A percentile compares a stretch with the other conserved stretches of the same genome.
Conservation (phyloP, 1,284 basidiomycete genomes). For the Vanrija humicola region DNA sequence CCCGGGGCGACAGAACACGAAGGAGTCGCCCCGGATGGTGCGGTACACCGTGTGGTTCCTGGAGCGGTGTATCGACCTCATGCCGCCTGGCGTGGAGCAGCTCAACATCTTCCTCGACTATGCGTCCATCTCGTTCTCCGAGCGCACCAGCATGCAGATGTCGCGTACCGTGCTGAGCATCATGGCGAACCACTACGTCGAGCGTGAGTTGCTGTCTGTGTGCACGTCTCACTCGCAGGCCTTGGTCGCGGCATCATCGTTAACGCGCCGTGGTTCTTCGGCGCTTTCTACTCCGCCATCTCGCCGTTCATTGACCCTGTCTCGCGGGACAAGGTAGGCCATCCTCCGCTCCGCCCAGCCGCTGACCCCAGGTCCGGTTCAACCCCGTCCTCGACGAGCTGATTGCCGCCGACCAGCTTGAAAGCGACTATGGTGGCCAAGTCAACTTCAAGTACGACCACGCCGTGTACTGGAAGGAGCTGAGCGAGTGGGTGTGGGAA, state of each 20-base stretch:
- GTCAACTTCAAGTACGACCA: constrained; percentile 73
- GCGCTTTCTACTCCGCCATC: constrained; percentile 82
- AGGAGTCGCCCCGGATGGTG: constrained; percentile 67
- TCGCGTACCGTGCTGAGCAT: constrained; percentile 75
- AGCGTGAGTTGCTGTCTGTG: constrained; percentile 52
- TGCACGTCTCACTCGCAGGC: too few species aligned
- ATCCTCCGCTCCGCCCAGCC: not conserved
- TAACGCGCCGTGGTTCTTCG: constrained; percentile 73
- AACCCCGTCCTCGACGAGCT: constrained; percentile 74
- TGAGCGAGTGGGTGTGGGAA: constrained; percentile 52
- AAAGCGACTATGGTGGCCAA: constrained; percentile 73
- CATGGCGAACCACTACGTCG: constrained; percentile 86
- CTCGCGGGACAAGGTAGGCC: constrained; percentile 73
- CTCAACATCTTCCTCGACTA: constrained; percentile 77
- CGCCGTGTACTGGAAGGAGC: constrained; percentile 70
- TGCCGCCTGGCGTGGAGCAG: constrained; percentile 74
- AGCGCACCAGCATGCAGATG: constrained; percentile 68
- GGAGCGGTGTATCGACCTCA: constrained; percentile 79
- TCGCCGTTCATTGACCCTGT: constrained; percentile 84
- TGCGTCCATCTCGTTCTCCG: constrained; percentile 68
- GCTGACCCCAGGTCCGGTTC: constrained; percentile 64
- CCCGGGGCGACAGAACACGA: constrained; percentile 75
- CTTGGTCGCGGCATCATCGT: constrained; percentile 82
- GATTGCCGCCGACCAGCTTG: constrained; percentile 71
- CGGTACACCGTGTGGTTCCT: constrained; percentile 77